Base-by-base conservation (phyloP, 352 stramenopile genomes). In the Elongisporangium undulatum region DNA sequence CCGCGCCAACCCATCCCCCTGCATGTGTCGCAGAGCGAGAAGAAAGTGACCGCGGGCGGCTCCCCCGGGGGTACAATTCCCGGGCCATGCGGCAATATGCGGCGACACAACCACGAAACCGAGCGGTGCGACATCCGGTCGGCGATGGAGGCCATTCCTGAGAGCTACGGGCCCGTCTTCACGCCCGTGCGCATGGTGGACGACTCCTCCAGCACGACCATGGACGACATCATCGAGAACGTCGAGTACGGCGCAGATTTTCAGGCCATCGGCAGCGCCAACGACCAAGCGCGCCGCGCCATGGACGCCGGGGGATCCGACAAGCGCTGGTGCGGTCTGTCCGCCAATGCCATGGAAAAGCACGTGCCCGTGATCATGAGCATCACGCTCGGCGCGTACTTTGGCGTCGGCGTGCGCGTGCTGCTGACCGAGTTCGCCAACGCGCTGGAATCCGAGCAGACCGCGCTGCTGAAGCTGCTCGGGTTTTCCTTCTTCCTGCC, bases 401-500 rank as follows among this genome's bases (percentile, higher is more conserved):
- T 82, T 9, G 76, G 76, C 21, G 76, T 85, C 16, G 76, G 71
- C 7, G 55, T 68, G 58, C 76, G 76, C 26, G 72, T 85, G 39
- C 57, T 85, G 56, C 65, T 85, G 21, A 82, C 66, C 2, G 76
- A 85, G 56, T 74, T 85, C 45, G 73, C 67, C 17, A 34, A 74
- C 38, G 67, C 58, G 55, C 58, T 83, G 55, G 62, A 69, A 45
- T 49, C 62, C 26, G 69, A 55, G 23, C 69, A 87, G 61, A 76
- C 67, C 34, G 59, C 74, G 48, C 64, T 87, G 58, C 59, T 85
- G 34, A n/a, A 75, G 41, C 58, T 84, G 55, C 64, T 89, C 50
- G 79, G 79, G 49, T 71, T 84, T 39, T 66, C 63, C 5, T 89
- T 62, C 56, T 87, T 80, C 57, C 59, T 89, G 53, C 69, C 79